Conservation (phyloP, 768 basidiomycete species). For the Hypholoma fasciculare region DNA sequence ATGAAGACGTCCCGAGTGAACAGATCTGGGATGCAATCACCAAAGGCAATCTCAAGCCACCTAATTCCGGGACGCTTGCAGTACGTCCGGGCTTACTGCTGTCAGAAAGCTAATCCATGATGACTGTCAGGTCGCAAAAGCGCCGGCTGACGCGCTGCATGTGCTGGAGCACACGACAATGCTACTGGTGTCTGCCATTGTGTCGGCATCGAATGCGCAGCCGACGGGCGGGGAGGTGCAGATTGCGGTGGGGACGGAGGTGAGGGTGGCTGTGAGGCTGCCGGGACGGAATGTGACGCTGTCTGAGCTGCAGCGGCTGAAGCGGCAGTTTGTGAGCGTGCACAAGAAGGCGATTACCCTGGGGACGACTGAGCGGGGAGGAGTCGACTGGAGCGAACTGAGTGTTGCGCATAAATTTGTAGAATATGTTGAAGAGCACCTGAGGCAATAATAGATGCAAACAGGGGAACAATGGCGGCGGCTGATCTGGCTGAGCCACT, state of each 20-base stretch:
- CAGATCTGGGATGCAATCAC: conserved; percentile 83
- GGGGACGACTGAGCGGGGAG: conserved; percentile 76
- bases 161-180: conserved; percentile 80
- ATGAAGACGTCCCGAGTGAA: conserved; percentile 60
- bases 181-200: conserved; percentile 68
- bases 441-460: conserved; percentile 30
- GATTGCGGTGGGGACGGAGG: conserved; percentile 40
- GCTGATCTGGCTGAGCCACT: conserved; percentile 6
- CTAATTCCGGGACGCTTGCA: conserved; percentile 83
- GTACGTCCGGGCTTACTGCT: conserved; percentile 20
- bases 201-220: conserved; percentile 45
- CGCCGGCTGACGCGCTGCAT: conserved; percentile 87
- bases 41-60: conserved; percentile 79
- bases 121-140: conserved; percentile 62
- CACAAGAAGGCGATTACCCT: conserved; percentile 90
- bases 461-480: neutral
- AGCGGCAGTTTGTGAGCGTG: conserved; percentile 87
- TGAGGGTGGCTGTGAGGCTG: conserved; percentile 54
- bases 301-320: conserved; percentile 84
- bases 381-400: conserved; percentile 75
- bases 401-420: conserved; percentile 72
- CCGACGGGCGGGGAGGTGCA: conserved; percentile 54
- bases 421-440: conserved; percentile 69
- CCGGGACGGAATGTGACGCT: conserved; percentile 76
- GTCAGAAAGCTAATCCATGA: neutral